Evolutionary conservation across 345 rosid genomes (phyloP).

Genomic region (Adansonia digitata): DNA sequence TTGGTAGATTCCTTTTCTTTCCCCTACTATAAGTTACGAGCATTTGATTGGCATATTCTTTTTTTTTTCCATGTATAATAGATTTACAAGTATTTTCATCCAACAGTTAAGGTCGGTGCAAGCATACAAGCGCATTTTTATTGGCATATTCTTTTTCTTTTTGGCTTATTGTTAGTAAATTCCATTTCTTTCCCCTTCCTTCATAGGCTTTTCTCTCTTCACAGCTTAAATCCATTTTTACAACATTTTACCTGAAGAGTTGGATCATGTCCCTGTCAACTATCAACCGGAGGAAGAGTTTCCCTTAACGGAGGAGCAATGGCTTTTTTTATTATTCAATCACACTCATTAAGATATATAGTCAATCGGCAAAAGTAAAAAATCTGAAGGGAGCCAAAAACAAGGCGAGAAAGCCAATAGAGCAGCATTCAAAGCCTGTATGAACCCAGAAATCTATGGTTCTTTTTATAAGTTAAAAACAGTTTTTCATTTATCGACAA

Average conservation of each 20-base stretch:
- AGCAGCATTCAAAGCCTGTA: not conserved
- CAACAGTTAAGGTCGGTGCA: too few relatives aligned
- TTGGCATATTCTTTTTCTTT: too few relatives aligned
- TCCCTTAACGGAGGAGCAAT: not conserved
- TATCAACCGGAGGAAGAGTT: not conserved
- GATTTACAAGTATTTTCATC: not conserved
- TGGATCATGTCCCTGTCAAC: not conserved
- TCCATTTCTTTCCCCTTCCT: too few relatives aligned
- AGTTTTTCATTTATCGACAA: constrained; percentile 26
- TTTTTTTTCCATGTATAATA: not conserved
- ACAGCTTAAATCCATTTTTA: not conserved
- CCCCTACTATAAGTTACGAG: not conserved
- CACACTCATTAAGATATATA: not conserved
- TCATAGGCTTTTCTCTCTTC: too few relatives aligned
- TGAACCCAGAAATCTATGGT: constrained; percentile 13
- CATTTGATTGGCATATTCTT: not conserved
- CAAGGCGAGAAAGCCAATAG: not conserved
- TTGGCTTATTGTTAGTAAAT: too few relatives aligned
- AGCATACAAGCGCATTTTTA: too few relatives aligned
- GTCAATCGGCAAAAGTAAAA: not conserved
- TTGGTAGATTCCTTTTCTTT: not conserved
- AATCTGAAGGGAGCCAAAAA: not conserved
- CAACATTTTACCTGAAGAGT: not conserved
- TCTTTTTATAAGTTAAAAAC: constrained; percentile 17
- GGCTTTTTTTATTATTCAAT: not conserved